These are phyloP conservation scores for Neoboletus magnificus DNA, from an alignment of 768 basidiomycete genomes.

Conservation along the genomic window DNA sequence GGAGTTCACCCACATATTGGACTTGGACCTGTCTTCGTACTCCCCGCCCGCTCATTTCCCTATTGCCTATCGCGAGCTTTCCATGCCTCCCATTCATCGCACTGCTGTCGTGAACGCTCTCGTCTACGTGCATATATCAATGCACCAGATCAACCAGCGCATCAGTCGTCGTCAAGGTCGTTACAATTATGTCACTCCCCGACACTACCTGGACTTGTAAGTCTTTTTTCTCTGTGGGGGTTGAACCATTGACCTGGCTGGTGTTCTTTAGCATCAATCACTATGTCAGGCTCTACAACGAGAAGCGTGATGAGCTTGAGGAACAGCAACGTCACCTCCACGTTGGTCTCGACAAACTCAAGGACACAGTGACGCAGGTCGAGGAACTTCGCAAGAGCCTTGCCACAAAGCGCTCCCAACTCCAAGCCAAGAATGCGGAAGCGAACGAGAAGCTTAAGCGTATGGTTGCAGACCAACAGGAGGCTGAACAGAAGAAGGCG, in stretches of 20 bases:
- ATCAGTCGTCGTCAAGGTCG: constrained; percentile 92
- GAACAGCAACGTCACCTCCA: constrained; percentile 99
- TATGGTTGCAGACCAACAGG: constrained; percentile 98
- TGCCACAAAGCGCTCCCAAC: constrained; percentile 87
- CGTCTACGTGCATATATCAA: constrained; percentile 85
- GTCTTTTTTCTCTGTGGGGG: constrained; percentile 32
- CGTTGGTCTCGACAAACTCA: constrained; percentile 94
- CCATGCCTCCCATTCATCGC: constrained; percentile 86
- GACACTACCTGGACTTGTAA: constrained; percentile 98
- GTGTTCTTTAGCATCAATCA: constrained; percentile 77
- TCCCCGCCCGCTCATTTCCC: constrained; percentile 81
- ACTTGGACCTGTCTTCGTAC: constrained; percentile 85
- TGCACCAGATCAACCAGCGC: constrained; percentile 85
- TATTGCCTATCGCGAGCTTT: constrained; percentile 78
- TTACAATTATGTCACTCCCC: constrained; percentile 94
- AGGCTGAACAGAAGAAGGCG: constrained; percentile 96
- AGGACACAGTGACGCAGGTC: constrained; percentile 93
- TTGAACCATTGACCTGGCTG: constrained; percentile 3
- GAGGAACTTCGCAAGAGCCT: constrained; percentile 95
- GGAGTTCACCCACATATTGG: constrained; percentile 93
- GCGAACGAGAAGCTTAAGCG: constrained; percentile 97
- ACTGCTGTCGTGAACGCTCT: constrained; percentile 91
- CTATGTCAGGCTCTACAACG: constrained; percentile 90
- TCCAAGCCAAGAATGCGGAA: constrained; percentile 90
- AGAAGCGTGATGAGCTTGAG: constrained; percentile 96